Evolutionary conservation across 208 protist species (phyloP).

Genomic region (Spongospora subterranea): DNA sequence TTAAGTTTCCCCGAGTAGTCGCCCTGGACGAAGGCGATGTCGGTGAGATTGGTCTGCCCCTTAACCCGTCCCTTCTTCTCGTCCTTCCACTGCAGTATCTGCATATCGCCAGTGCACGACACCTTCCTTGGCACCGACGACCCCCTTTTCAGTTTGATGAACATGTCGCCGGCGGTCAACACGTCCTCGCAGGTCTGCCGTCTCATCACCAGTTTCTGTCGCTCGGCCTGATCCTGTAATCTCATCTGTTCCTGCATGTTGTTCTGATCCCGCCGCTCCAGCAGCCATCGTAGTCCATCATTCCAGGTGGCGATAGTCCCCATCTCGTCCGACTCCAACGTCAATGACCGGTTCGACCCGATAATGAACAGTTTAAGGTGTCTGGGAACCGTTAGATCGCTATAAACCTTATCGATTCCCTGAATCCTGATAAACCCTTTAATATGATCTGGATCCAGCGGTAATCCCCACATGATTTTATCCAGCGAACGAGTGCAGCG

Average conservation of each 20-base stretch:
- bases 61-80: conserved; percentile 1
- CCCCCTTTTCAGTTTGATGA: not conserved
- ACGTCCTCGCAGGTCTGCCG: not conserved
- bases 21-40: not conserved
- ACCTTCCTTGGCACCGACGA: not conserved
- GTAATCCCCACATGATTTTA: conserved; percentile 17
- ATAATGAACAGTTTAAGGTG: not conserved
- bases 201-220: not conserved
- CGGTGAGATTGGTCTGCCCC: not conserved
- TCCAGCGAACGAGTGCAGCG: not conserved
- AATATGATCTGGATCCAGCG: not conserved
- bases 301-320: not conserved
- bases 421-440: not conserved
- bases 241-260: not conserved
- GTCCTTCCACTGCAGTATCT: conserved; percentile 14
- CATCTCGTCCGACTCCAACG: not conserved
- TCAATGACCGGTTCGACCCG: not conserved
- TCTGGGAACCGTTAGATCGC: not conserved
- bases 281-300: not conserved
- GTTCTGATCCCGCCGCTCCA: not conserved
- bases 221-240: not conserved
- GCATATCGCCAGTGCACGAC: not conserved
- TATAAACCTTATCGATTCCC: not conserved
- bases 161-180: conserved; percentile 25
- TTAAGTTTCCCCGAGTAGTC: not conserved